Base-by-base conservation (phyloP, 2,329 filamentous ascomycete genomes). In the Neofusicoccum umdonicola region DNA sequence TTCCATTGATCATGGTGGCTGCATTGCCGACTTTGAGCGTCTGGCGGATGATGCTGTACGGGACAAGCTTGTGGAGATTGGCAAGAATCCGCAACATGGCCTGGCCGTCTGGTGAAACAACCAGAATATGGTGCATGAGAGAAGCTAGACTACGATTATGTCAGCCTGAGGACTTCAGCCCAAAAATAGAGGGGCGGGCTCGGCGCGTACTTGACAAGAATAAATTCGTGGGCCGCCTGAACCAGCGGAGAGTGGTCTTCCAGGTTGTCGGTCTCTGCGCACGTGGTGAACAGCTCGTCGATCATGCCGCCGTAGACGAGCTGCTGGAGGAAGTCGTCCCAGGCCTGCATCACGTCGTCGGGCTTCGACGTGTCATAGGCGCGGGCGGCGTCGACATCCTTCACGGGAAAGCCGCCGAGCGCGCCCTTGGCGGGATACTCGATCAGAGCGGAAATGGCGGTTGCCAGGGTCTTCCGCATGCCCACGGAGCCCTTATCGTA, bases 401-500 rank as follows among this genome's bases (percentile, higher is more conserved):
- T 72, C 67, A 70, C 77, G 0, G 81, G 80, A 64, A 87, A 82
- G 0, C 90, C 90, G 0, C 86, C 89, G 13, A 92, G 76, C 39
- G 85, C 81, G 6, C 88, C 91, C 66, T 90, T 80, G 0, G 86
- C 87, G 12, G 90, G 79, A 71, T 88, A 87, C 76, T 93, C 91
- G 62, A 91, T 81, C 64, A 93, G 76, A 6, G 87, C 85, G 41
- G 89, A 89, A 9, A 88, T 83, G 0, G 88, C 90, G 6, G 91
- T 92, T 0, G 90, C 86, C 56, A 94, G 77, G 19, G 89, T 90
- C 78, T 92, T 93, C 60, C 91, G 83, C 66, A 88, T 87, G 0
- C 91, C 91, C 68, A 94, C 78, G 0, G 87, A 83, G 13, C 89
- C 90, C 76, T 92, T 92, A 74, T 94, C 91, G 71, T 93, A 94